phyloP scores from a whole-genome alignment of 441 rosid species.

The Viola pubescens region DNA sequence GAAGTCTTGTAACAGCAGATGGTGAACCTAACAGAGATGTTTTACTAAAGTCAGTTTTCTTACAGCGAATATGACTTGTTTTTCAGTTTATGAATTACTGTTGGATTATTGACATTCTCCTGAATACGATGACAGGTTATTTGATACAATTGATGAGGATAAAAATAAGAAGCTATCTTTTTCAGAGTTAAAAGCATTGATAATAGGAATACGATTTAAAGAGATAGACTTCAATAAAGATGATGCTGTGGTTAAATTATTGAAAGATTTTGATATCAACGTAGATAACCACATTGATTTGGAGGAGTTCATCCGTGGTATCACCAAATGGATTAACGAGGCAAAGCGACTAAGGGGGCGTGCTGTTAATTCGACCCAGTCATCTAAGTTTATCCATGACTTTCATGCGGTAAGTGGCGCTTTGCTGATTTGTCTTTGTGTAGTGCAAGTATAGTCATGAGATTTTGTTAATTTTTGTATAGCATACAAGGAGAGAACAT shows the following conservation, averaged over 20 bases:
- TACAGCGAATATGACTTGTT: conserved; percentile 4
- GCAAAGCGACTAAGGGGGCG: conserved; percentile 35
- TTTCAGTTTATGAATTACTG: neutral
- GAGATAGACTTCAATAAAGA: conserved; percentile 69
- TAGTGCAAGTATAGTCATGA: conserved; percentile 5
- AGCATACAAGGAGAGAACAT: conserved; percentile 62
- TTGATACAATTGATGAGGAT: conserved; percentile 58
- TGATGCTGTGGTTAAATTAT: conserved; percentile 50
- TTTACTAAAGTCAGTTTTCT: conserved; percentile 41
- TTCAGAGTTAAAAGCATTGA: conserved; percentile 67
- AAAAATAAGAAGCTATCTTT: conserved; percentile 44
- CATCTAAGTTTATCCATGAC: conserved; percentile 39
- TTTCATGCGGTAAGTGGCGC: conserved; percentile 45
- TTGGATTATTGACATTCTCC: conserved; percentile 11
- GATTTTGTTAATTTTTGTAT: conserved; percentile 20
- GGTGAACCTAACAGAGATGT: conserved; percentile 49
- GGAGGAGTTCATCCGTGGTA: conserved; percentile 52
- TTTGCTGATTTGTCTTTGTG: conserved; percentile 5
- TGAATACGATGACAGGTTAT: conserved; percentile 45
- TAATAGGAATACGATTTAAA: conserved; percentile 73
- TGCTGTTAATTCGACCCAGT: conserved; percentile 38
- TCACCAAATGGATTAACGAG: conserved; percentile 52
- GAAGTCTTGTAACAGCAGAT: conserved; percentile 53
- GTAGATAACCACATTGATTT: conserved; percentile 33
- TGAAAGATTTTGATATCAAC: conserved; percentile 64